Evolutionary conservation across 192 early-diverging fungal genomes (phyloP), one percentile per base, ranked within the genome.

Genomic region (Umbelopsis vinacea): DNA sequence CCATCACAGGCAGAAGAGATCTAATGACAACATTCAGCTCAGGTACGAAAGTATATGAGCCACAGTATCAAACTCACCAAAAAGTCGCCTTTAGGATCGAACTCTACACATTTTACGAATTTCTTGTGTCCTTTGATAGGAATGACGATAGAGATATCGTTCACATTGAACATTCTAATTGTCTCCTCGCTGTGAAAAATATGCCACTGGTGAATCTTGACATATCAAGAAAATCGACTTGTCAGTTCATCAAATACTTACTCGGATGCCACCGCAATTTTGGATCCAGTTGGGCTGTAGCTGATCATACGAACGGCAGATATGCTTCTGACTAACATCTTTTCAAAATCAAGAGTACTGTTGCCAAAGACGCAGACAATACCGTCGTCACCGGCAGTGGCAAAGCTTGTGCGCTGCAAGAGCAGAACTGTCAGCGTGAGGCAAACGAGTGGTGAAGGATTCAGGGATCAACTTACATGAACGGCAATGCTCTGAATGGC

Each of bases 1-100:
- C 92, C 92, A 52, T 91, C 85, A 66, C 86, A 85, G 19, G 82
- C 84, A 2, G 82, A 77, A 6, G 91, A 90, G 3, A 74, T 37
- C 72, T 74, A 19, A 43, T 29, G 12, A 23, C 8, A 23, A n/a
- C 23, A 7, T 11, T 24, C 53, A 12, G 26, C 23, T 12, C 26
- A n/a, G 12, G 24, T 43, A 17, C n/a, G 38, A 15, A 11, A 17
- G 2, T 2, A 54, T 7, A 35, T 23, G 12, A 40, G 35, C 71
- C 14, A 3, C 6, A 12, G n/a, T 33, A 1, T 10, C 10, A 63
- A 17, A 50, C 43, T 54, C 14, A 77, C 75, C 38, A 82, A 55
- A 21, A 71, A 82, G 1, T 48, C 43, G 6, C 70, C 74, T 35
- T 66, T 70, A n/a, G 75, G 72, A 71, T 79, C 74, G 54, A 69